Base-by-base conservation (phyloP, 768 basidiomycete species). In the Lyophyllum decastes region DNA sequence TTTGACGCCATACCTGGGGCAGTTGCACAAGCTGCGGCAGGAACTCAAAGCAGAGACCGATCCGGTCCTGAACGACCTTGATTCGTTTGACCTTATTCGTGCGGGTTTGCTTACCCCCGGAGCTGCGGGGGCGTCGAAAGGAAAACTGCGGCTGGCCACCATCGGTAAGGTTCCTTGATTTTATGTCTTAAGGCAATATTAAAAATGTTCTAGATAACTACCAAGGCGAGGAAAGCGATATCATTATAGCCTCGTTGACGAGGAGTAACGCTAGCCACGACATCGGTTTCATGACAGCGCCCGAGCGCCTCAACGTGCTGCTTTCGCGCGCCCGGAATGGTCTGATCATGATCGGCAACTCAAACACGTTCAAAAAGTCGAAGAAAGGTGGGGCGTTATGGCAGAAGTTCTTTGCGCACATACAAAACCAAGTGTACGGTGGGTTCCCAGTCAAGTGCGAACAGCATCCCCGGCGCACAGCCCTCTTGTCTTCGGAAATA, bases 141-240 rank as follows among this genome's bases (percentile, higher is more conserved):
- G 70, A 25, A 70, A 75, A 0, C 72, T 90, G 48, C 78, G 85
- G 1, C 67, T 90, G 0, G 82, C 86, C 0, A 89, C 88, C 0
- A 88, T 89, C 8, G 88, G 88, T 87, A 38, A 4, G 50, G 10
- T 74, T 60, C 12, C 34, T 24, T 17, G 8, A n/a, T n/a, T n/a
- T n/a, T n/a, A n/a, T n/a, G n/a, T n/a, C n/a, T n/a, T n/a, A n/a
- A n/a, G n/a, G n/a, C n/a, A n/a, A n/a, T n/a, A n/a, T n/a, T n/a
- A n/a, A n/a, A 16, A 38, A 26, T 48, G 9, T 38, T 16, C 14
- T 14, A 89, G 89, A 90, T 63, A 90, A 90, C 62, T 90, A 89
- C 58, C 89, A 90, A 65, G 88, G 88, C 2, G 89, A 90, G 65
- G 88, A 90, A 68, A 84, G 84, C 30, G 81, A 89, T 50, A 84